Percentiles rank a stretch among this genome's conserved stretches.
These are phyloP conservation scores for Carex cristatella DNA, from an alignment of 176 grass and related monocot genomes.

Conservation along the genomic window DNA sequence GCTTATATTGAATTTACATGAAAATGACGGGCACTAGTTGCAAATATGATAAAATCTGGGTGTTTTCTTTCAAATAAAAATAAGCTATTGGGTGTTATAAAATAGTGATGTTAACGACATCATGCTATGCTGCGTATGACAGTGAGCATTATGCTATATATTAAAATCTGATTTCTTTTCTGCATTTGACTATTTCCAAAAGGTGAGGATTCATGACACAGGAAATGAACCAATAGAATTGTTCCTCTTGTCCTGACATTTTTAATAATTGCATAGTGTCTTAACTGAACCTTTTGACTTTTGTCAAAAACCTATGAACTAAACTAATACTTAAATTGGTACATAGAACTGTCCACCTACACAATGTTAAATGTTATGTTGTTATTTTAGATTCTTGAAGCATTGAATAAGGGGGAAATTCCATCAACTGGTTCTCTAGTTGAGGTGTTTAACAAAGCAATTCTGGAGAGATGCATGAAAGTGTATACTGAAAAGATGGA, in stretches of 20 bases:
- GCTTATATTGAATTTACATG: neutral
- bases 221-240: neutral
- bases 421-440: constrained; percentile 86
- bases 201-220: neutral
- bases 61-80: neutral
- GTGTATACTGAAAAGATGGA: constrained; percentile 62
- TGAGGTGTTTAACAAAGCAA: constrained; percentile 90
- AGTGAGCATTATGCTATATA: neutral
- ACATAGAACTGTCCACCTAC: constrained; percentile 12
- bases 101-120: neutral
- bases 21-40: neutral
- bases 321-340: constrained; percentile 9
- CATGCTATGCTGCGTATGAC: neutral
- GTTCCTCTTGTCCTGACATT: neutral
- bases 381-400: constrained; percentile 72
- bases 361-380: neutral
- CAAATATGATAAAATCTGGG: neutral
- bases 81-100: neutral
- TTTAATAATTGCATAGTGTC: neutral
- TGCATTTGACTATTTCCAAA: neutral
- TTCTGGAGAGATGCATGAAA: constrained; percentile 80
- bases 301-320: neutral
- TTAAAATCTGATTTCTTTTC: neutral
- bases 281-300: neutral
- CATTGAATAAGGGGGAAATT: constrained; percentile 96